These are phyloP conservation scores for Curvularia verruculosa DNA, from an alignment of 2,329 filamentous ascomycete genomes.

Conservation along the genomic window DNA sequence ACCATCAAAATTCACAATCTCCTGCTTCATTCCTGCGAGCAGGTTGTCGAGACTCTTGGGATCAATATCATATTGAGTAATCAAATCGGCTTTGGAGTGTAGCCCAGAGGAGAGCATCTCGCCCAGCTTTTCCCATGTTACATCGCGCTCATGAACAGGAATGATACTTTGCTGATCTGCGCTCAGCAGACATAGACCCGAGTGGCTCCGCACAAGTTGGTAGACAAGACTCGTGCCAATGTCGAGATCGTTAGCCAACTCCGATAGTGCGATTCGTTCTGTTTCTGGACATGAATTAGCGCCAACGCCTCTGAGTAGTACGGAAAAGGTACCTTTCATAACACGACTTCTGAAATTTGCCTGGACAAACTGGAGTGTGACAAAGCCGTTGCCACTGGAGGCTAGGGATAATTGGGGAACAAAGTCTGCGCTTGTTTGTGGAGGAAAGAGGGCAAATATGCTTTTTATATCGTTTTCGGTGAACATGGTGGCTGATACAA, in stretches of 20 bases:
- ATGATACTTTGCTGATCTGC: conserved; percentile 32
- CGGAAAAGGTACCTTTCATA: conserved; percentile 17
- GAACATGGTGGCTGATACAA: conserved; percentile 35
- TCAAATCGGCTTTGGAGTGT: conserved; percentile 27
- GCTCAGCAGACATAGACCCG: conserved; percentile 33
- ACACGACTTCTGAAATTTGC: conserved; percentile 29
- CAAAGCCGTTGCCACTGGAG: conserved; percentile 32
- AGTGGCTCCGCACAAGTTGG: conserved; percentile 25
- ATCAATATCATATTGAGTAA: conserved; percentile 29
- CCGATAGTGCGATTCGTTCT: conserved; percentile 22
- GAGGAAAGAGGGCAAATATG: conserved; percentile 33
- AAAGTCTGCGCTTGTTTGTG: conserved; percentile 14
- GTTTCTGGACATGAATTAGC: conserved; percentile 19
- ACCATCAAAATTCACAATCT: conserved; percentile 23
- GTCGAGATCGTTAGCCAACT: conserved; percentile 27
- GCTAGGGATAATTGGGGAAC: conserved; percentile 30
- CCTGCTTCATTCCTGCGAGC: conserved; percentile 17
- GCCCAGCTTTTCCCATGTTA: conserved; percentile 20
- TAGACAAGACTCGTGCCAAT: conserved; percentile 29
- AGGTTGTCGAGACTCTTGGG: conserved; percentile 31
- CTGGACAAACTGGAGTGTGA: conserved; percentile 30
- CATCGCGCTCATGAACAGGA: conserved; percentile 29
- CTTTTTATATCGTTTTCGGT: conserved; percentile 41
- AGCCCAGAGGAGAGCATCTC: conserved; percentile 14
- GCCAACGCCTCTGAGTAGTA: background rate